These are phyloP conservation scores for Nannizziopsis arthrosporioides DNA, from an alignment of 2,329 filamentous ascomycete species.

Conservation along the genomic window DNA sequence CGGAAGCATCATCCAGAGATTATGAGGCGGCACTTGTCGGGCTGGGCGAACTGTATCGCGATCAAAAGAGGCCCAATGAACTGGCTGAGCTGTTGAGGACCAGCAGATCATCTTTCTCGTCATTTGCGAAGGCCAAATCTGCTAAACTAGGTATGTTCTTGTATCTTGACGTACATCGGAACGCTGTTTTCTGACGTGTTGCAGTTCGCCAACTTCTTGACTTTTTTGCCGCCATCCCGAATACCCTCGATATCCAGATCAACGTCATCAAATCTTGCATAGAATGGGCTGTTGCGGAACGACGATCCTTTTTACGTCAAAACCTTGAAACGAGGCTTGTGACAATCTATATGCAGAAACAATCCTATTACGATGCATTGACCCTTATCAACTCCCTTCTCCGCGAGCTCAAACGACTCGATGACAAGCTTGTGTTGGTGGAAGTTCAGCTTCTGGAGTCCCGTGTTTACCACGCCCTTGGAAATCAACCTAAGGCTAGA, in stretches of 20 bases:
- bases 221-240: constrained; percentile 83
- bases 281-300: constrained; percentile 94
- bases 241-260: constrained; percentile 89
- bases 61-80: constrained; percentile 66
- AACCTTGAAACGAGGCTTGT: constrained; percentile 96
- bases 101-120: constrained; percentile 81
- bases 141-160: constrained; percentile 73
- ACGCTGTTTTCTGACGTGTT: constrained; percentile 8
- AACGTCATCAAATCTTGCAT: constrained; percentile 96
- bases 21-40: constrained; percentile 84
- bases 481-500: constrained; percentile 90
- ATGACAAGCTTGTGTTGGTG: constrained; percentile 95
- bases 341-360: constrained; percentile 88
- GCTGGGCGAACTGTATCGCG: constrained; percentile 83
- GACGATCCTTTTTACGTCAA: constrained; percentile 90
- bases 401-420: constrained; percentile 90
- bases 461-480: constrained; percentile 89
- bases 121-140: constrained; percentile 97
- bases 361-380: constrained; percentile 92
- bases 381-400: constrained; percentile 93
- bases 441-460: constrained; percentile 97
- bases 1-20: constrained; percentile 75
- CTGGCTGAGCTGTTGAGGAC: constrained; percentile 82
- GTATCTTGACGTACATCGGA: background rate
- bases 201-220: constrained; percentile 92